Evolutionary conservation across 306 rosid genomes (phyloP), one percentile per base, ranked within the genome.

Genomic region (Benincasa hispida): DNA sequence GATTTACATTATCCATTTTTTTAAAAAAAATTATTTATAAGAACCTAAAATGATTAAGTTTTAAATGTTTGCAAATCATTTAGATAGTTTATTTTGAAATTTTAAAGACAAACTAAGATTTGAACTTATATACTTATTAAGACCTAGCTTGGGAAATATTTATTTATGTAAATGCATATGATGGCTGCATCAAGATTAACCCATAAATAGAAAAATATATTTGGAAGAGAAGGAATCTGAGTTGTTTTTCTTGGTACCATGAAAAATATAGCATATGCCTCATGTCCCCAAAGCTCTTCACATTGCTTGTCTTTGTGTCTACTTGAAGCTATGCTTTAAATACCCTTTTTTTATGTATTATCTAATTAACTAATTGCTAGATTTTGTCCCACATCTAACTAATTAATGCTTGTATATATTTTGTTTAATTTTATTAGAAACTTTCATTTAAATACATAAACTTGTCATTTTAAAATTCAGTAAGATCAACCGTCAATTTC

Each of bases 221-320:
- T 39, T 39, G 30, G 21, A 63, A 53, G 75, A 75, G 42, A 5
- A 59, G 86, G 85, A 91, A 86, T 89, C 88, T 76, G 79, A 86
- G 89, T 88, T 82, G 37, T 63, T 78, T 76, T 47, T 88, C 86
- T 89, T 81, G 87, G 90, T 75, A 80, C 79, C 79, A 75, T 79
- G 83, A 48, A 77, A 80, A 65, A 75, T 75, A 59, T 74, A 75
- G 81, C 78, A 77, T 86, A 87, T 85, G 85, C 87, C 79, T 79
- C 80, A 77, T 86, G 92, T 89, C 86, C 79, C 93, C 91, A 24
- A 83, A 85, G 84, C 80, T 75, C 77, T 79, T 77, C 81, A 83
- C 90, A 82, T 69, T 77, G 88, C 82, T 84, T 70, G 76, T 72
- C 60, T 47, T 76, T 48, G 24, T 79, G 82, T 80, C 80, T 76